These are phyloP conservation scores for Bruguiera parviflora DNA, from an alignment of 345 rosid species.

Conservation along the genomic window DNA sequence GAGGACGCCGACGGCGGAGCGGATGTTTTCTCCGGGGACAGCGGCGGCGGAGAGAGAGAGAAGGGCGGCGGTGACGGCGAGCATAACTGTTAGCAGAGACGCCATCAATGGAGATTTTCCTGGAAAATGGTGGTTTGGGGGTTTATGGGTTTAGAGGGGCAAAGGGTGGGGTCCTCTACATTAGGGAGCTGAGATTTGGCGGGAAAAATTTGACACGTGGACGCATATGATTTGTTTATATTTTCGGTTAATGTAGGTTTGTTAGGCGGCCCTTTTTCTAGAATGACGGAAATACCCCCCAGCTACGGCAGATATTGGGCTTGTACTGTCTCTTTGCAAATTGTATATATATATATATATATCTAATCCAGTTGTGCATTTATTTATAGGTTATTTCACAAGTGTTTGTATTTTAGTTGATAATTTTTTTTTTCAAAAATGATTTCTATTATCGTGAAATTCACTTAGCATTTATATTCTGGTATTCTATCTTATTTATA, in stretches of 20 bases:
- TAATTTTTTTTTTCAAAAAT: too few relatives aligned
- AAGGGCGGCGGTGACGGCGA: slow-evolving; percentile 8
- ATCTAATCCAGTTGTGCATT: too few relatives aligned
- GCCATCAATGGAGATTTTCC: slow-evolving; percentile 27
- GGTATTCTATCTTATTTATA: too few relatives aligned
- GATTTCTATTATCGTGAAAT: too few relatives aligned
- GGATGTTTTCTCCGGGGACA: slow-evolving; percentile 20
- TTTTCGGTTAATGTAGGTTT: background rate
- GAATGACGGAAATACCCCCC: slow-evolving; percentile 4
- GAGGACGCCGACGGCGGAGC: slow-evolving; percentile 27
- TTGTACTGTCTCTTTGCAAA: background rate
- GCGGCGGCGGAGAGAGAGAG: slow-evolving; percentile 14
- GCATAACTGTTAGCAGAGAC: background rate
- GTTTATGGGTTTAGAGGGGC: background rate
- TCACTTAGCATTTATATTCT: too few relatives aligned
- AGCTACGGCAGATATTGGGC: background rate
- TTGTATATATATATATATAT: too few relatives aligned
- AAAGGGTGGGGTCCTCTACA: background rate
- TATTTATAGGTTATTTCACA: too few relatives aligned
- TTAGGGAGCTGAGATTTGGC: slow-evolving; percentile 4
- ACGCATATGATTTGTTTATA: background rate
- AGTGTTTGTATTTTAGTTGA: too few relatives aligned
- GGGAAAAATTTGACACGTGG: slow-evolving; percentile 24
- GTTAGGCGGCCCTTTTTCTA: background rate
- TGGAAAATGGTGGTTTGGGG: background rate